Conservation (phyloP, 1,284 basidiomycete genomes). For the Marasmius sp. region DNA sequence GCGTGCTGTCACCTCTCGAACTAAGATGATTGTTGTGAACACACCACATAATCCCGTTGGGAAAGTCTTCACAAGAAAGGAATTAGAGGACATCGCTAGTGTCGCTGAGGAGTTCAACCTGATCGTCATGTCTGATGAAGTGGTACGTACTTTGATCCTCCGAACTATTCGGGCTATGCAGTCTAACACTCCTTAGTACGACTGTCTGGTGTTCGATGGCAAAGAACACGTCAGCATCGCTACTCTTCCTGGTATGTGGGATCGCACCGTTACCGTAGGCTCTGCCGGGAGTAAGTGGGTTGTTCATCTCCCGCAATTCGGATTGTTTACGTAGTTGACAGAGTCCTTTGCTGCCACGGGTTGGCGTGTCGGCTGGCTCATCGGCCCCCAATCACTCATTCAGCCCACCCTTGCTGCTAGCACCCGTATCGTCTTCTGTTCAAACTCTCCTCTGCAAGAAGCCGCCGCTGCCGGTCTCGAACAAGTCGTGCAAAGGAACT, state of each 20-base stretch:
- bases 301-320: constrained; percentile 2
- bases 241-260: constrained; percentile 96
- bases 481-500: constrained; percentile 68
- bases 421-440: constrained; percentile 94
- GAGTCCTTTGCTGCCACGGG: constrained; percentile 98
- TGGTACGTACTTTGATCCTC: constrained; percentile 53
- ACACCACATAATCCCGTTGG: constrained; percentile 96
- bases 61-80: constrained; percentile 87
- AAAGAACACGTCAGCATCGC: constrained; percentile 92
- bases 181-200: constrained; percentile 62
- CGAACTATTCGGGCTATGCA: not conserved
- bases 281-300: constrained; percentile 47
- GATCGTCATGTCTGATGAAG: constrained; percentile 94
- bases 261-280: constrained; percentile 59
- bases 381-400: constrained; percentile 85
- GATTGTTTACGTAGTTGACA: constrained; percentile 26
- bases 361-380: constrained; percentile 97
- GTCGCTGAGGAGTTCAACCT: constrained; percentile 93
- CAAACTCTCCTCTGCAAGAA: constrained; percentile 91
- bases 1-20: constrained; percentile 79
- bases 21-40: constrained; percentile 93
- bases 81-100: constrained; percentile 83
- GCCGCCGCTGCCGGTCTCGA: constrained; percentile 87
- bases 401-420: constrained; percentile 86
- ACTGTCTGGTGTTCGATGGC: constrained; percentile 88